Base-by-base conservation (phyloP, 2,329 filamentous ascomycete genomes). In the Mollisiaceae sp. region DNA sequence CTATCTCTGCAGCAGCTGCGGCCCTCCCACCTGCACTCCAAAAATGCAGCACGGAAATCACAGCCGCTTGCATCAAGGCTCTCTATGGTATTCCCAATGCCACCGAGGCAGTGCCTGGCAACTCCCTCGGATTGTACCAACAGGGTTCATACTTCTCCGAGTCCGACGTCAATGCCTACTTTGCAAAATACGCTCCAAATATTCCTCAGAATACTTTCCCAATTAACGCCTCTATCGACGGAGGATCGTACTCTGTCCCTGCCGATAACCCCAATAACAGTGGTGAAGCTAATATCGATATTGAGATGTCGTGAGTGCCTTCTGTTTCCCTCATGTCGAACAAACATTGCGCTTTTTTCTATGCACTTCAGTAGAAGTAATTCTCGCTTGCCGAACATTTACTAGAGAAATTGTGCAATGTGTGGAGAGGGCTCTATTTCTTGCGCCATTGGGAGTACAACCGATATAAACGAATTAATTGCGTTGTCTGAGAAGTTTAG, bases 61-160 rank as follows among this genome's bases (percentile, higher is more conserved):
- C 77, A 0, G 75, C 76, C 18, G 67, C 65, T 1, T 79, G 77
- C 41, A 70, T 79, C 9, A 63, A 70, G 22, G 70, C 67, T 35
- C 67, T 78, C 22, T 78, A 78, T 60, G 72, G 71, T 36, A 71
- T 77, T 71, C 74, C 87, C 76, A 18, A 84, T 87, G 63, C 60
- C 24, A 59, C 62, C 14, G 54, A 27, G 4, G 59, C 65, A 5
- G 60, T 52, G 8, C 11, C 39, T 27, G 68, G 60, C 20, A 69
- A 71, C 52, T 63, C 66, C 58, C 62, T 72, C 14, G 68, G 69
- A 22, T 27, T 70, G 14, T 70, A 65, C 64, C 55, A 66, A 47
- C 65, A 67, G 47, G 63, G 65, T 20, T 63, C 57, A 18, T 69
- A 67, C 59, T 70, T 69, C 59, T 32, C 64, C 4, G 36, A 70